These are phyloP conservation scores for Fusarium lyarnte DNA, from an alignment of 2,329 filamentous ascomycete genomes.

Conservation along the genomic window DNA sequence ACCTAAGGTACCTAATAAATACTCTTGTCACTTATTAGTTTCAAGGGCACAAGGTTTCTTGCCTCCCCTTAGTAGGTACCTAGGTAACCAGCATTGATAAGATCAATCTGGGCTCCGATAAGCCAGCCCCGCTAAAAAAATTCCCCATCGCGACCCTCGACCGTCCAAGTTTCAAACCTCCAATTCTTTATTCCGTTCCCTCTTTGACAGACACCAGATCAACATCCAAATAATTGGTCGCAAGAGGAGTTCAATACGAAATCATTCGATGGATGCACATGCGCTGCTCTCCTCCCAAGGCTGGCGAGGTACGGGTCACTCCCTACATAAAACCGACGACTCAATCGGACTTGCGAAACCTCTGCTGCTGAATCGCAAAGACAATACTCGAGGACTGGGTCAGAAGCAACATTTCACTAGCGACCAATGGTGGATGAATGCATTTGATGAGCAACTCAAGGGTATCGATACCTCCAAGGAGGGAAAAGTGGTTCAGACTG, in stretches of 20 bases:
- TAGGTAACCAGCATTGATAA: not conserved
- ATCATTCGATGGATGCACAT: slow-evolving; percentile 77
- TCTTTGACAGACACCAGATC: not conserved
- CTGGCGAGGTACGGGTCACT: slow-evolving; percentile 90
- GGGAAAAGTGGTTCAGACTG: slow-evolving; percentile 65
- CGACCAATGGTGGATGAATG: slow-evolving; percentile 97
- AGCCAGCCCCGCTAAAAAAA: slow-evolving; percentile 46
- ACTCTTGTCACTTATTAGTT: not conserved
- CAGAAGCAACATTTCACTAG: slow-evolving; percentile 73
- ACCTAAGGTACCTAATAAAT: too few relatives aligned
- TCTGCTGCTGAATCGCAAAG: slow-evolving; percentile 83
- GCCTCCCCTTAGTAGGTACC: not conserved
- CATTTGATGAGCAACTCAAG: slow-evolving; percentile 90
- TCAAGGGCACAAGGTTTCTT: too few relatives aligned
- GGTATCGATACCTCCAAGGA: slow-evolving; percentile 73
- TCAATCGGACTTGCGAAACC: slow-evolving; percentile 83
- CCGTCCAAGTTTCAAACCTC: not conserved
- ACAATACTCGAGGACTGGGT: slow-evolving; percentile 83
- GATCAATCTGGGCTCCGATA: slow-evolving; percentile 31
- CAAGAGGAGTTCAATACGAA: not conserved
- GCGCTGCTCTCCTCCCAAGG: slow-evolving; percentile 86
- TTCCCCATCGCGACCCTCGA: slow-evolving; percentile 10
- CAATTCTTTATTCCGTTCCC: not conserved
- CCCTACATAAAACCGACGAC: slow-evolving; percentile 79
- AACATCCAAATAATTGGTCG: not conserved